Evolutionary conservation across 331 rosid genomes (phyloP), one percentile per base, ranked within the genome.

Genomic region (Stylosanthes scabra): DNA sequence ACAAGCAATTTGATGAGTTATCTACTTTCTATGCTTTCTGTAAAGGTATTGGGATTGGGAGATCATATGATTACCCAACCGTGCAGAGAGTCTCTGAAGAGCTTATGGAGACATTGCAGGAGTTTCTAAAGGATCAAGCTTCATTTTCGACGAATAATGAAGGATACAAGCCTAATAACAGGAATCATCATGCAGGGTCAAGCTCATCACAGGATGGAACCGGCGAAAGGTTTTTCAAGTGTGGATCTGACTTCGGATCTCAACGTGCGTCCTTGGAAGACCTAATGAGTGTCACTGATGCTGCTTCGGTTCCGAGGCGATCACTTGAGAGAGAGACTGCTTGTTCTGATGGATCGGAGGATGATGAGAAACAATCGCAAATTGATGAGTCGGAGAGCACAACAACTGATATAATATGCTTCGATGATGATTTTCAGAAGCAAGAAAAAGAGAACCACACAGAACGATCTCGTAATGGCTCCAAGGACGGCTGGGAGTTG

Each of bases 101-200:
- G 68, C 88, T 91, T 11, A 72, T 89, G 68, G 96, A 84, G 63
- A 87, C 96, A 16, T 74, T 94, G 28, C 90, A 82, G 13, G 96
- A 90, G 7, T 94, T 89, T 70, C 76, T 91, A 66, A 88, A 82
- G 78, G 97, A 94, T 40, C 99, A 88, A 59, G 83, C 92, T 46
- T 84, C 87, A 0, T 76, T 86, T 16, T 82, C 85, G 1, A 6
- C 58, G 3, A 76, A 59, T 28, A 68, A 75, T 12, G 65, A 20
- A 20, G 25, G 16, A 50, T 42, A 80, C 3, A 76, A 69, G 15
- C 69, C 58, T 14, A 63, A 59, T 63, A 59, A 7, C 49, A 40
- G 49, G 59, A 75, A 52, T 59, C 70, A 68, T 56, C 13, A 2
- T 28, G 68, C 4, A 6, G 39, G 80, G 31, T 71, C 76, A 31